phyloP scores from a whole-genome alignment of 1,284 basidiomycete species.

The Phaffia rhodozyma region DNA sequence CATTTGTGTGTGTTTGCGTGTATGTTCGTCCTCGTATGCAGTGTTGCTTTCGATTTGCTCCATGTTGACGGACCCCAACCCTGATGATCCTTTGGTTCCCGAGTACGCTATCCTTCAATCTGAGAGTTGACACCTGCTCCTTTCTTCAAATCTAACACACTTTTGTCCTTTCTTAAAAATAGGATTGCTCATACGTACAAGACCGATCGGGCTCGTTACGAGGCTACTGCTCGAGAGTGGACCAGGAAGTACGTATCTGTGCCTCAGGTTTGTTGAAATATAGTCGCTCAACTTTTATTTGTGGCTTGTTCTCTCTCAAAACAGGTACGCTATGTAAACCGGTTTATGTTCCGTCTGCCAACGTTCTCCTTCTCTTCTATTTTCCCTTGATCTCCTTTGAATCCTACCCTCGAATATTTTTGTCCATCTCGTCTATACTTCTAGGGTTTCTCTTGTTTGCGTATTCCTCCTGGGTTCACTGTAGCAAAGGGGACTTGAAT shows the following conservation, averaged over 20 bases:
- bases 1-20: background rate
- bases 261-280: background rate
- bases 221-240: slow-evolving; percentile 92
- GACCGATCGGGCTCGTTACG: slow-evolving; percentile 85
- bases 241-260: slow-evolving; percentile 65
- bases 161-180: background rate
- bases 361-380: too few species aligned
- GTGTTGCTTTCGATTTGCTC: slow-evolving; percentile 90
- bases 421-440: too few species aligned
- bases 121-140: background rate
- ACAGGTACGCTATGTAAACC: slow-evolving; percentile 13
- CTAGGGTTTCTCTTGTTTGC: too few species aligned
- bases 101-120: slow-evolving; percentile 43
- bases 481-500: too few species aligned
- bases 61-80: slow-evolving; percentile 94
- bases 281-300: background rate
- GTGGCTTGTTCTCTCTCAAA: background rate
- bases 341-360: too few species aligned
- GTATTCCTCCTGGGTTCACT: too few species aligned
- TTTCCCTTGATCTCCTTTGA: too few species aligned
- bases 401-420: too few species aligned
- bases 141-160: background rate
- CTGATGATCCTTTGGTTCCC: slow-evolving; percentile 67
- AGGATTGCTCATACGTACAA: slow-evolving; percentile 61
- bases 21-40: slow-evolving; percentile 28